These are phyloP conservation scores for Beauveria australis DNA, from an alignment of 2,329 filamentous ascomycete species.

Conservation along the genomic window DNA sequence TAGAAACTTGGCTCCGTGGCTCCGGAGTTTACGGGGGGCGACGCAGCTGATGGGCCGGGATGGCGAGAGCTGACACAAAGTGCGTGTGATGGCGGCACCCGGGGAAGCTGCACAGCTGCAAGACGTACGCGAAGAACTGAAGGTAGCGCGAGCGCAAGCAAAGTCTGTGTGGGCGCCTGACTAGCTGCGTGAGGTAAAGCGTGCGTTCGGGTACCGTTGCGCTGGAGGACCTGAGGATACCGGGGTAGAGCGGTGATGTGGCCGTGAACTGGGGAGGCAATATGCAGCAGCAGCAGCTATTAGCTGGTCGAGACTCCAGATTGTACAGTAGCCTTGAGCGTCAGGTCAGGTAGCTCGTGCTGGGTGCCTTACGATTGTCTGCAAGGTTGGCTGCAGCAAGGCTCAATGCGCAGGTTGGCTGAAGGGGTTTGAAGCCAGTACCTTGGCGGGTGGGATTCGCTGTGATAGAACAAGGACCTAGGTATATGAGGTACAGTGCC, in stretches of 20 bases:
- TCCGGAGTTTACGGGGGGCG: not conserved
- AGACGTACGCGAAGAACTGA: not conserved
- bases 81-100: slow-evolving; percentile 7
- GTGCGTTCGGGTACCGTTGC: slow-evolving; percentile 3
- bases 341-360: slow-evolving; percentile 2
- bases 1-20: not conserved
- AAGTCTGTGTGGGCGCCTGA: not conserved
- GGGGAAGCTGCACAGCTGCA: not conserved
- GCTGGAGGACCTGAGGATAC: not conserved
- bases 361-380: not conserved
- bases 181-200: not conserved
- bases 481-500: not conserved
- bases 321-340: not conserved
- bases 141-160: not conserved
- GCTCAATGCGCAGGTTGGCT: not conserved
- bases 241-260: slow-evolving; percentile 1
- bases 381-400: not conserved
- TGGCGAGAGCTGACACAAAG: slow-evolving; percentile 4
- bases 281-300: not conserved
- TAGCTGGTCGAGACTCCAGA: not conserved
- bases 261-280: not conserved
- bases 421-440: not conserved
- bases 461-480: not conserved
- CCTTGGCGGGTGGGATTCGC: not conserved
- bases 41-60: slow-evolving; percentile 1